A percentile compares a stretch with the other conserved stretches of the same genome.
These are phyloP conservation scores for Favolaschia claudopus DNA, from an alignment of 768 basidiomycete species.

Conservation along the genomic window DNA sequence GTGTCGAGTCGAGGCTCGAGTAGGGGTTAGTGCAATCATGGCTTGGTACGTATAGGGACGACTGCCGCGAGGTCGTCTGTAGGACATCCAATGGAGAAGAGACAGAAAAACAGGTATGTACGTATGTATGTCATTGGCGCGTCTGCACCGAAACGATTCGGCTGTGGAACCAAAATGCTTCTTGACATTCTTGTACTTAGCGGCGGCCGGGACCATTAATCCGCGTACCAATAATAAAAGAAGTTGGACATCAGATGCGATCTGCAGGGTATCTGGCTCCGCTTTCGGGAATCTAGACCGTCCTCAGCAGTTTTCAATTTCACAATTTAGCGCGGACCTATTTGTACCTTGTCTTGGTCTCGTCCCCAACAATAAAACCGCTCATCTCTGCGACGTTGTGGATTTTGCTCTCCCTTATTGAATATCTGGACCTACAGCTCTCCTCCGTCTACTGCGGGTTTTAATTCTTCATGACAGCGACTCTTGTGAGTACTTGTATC, in stretches of 20 bases:
- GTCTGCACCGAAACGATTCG: conserved; percentile 13
- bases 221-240: conserved; percentile 28
- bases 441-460: neutral
- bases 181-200: conserved; percentile 13
- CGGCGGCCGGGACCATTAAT: conserved; percentile 36
- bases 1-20: too few species aligned
- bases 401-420: too few species aligned
- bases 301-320: conserved; percentile 25
- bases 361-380: too few species aligned
- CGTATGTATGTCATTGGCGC: neutral
- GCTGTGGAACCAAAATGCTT: conserved; percentile 20
- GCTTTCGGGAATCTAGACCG: conserved; percentile 45
- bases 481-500: neutral
- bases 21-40: too few species aligned
- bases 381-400: too few species aligned
- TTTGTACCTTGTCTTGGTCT: conserved; percentile 3
- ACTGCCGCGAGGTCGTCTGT: too few species aligned
- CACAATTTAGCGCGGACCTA: conserved; percentile 4
- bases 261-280: conserved; percentile 43
- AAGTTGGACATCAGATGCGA: conserved; percentile 45
- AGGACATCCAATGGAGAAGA: too few species aligned
- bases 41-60: too few species aligned
- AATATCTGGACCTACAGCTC: too few species aligned
- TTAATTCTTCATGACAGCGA: neutral
- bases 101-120: too few species aligned